Evolutionary conservation across 148 eudicot species (phyloP), one percentile per base, ranked within the genome.

Genomic region (Heliosperma pusillum): DNA sequence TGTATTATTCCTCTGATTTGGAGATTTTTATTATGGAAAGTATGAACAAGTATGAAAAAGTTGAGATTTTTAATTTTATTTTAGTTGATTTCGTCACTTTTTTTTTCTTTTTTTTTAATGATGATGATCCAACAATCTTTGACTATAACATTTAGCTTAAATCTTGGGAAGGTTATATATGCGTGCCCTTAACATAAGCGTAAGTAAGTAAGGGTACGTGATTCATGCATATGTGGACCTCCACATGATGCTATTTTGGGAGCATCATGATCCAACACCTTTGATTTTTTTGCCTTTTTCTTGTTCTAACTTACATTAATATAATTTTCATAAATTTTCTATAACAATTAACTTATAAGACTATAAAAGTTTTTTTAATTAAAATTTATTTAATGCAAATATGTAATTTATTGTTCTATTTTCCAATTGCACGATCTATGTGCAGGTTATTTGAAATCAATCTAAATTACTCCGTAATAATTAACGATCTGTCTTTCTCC

Each of bases 161-260:
- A 78, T 65, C 76, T 72, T 72, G 72, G 80, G 76, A 78, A 78
- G 80, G 80, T 72, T 65, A 33, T 55, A 78, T 72, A 12, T 78
- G 71, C 19, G 42, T 36, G 42, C 42, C 42, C 42, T 36, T 21
- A 10, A 70, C 25, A 65, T 30, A 22, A 50, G 4, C 58, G 40
- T 45, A 58, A 69, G 21, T 1, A 30, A 74, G 45, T 50, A 12
- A 70, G 44, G 75, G 74, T 24, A 70, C 55, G 64, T 29, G n/a
- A 66, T 68, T 69, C 53, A 79, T 74, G 71, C 74, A 52, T 30
- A 64, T 10, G 76, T 71, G 75, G 70, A 55, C 50, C 75, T 53
- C 75, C 75, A 36, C 63, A 42, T 25, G 59, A 20, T 75, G 61
- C 75, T 76, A 70, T 70, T 80, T 71, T 74, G 67, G 79, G 78